phyloP scores from a whole-genome alignment of 2,329 filamentous ascomycete species.

The Cryoendolithus antarcticus region DNA sequence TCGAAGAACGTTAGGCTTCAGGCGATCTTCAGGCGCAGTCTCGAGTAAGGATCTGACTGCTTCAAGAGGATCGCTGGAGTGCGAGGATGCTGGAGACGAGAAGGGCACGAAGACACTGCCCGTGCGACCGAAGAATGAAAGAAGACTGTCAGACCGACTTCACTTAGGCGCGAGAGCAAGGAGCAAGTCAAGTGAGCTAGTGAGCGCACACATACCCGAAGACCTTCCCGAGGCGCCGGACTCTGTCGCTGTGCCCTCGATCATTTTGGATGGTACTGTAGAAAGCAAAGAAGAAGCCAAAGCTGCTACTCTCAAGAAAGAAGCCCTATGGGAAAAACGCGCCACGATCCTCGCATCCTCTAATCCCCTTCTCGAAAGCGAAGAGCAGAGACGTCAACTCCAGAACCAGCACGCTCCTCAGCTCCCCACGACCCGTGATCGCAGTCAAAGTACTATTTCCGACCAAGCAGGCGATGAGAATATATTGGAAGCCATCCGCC shows the following conservation, averaged over 20 bases:
- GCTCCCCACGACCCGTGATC: constrained; percentile 2
- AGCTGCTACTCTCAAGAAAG: constrained; percentile 36
- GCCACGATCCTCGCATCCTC: constrained; percentile 71
- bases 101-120: constrained; percentile 10
- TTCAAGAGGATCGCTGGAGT: constrained; percentile 2
- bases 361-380: constrained; percentile 28
- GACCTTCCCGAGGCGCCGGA: constrained; percentile 75
- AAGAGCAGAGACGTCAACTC: constrained; percentile 4
- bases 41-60: constrained; percentile 11
- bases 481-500: constrained; percentile 88
- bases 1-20: constrained; percentile 23
- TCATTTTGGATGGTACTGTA: constrained; percentile 4
- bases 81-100: constrained; percentile 3
- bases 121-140: constrained; percentile 22
- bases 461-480: constrained; percentile 37
- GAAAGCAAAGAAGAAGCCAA: constrained; percentile 24
- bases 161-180: constrained; percentile 40
- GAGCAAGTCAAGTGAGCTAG: constrained; percentile 37
- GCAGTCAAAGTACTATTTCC: constrained; percentile 26
- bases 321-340: constrained; percentile 81
- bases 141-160: constrained; percentile 55
- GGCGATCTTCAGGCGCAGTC: constrained; percentile 21
- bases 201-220: constrained; percentile 62
- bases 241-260: constrained; percentile 37
- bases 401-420: not conserved